A percentile compares a stretch with the other conserved stretches of the same genome.
phyloP scores from a whole-genome alignment of 495 filamentous ascomycete genomes.

The Xylaria longipes region DNA sequence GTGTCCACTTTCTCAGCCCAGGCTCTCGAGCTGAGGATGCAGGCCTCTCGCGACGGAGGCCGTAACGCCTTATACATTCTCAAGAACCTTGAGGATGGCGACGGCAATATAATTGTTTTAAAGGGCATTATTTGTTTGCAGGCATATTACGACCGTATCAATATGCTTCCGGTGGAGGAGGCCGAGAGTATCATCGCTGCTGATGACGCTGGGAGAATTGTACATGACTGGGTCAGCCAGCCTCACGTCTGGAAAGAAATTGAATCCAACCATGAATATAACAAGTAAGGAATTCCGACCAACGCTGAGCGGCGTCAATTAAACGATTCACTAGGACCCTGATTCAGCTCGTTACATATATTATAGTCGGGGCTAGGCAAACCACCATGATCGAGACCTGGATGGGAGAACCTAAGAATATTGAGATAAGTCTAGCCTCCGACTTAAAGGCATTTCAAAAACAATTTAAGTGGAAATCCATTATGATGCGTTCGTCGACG shows the following conservation, averaged over 20 bases:
- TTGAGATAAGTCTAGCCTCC: neutral
- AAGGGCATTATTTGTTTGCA: neutral
- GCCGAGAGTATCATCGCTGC: neutral
- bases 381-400: neutral
- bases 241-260: neutral
- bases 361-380: neutral
- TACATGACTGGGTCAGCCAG: constrained; percentile 1
- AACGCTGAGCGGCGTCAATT: neutral
- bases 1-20: neutral
- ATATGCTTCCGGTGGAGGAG: neutral
- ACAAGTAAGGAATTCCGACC: neutral
- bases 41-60: neutral
- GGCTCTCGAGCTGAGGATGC: neutral
- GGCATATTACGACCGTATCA: neutral
- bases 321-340: neutral
- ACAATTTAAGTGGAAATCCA: neutral
- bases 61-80: neutral
- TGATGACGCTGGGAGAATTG: neutral
- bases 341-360: neutral
- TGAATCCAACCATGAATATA: neutral
- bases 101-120: neutral
- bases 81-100: neutral
- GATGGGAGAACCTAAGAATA: neutral
- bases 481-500: neutral
- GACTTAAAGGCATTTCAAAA: too few species aligned